Percentiles rank a stretch among this genome's conserved stretches.
Evolutionary conservation across 2,329 filamentous ascomycete species (phyloP).

Genomic region (Ophiostoma sp.): DNA sequence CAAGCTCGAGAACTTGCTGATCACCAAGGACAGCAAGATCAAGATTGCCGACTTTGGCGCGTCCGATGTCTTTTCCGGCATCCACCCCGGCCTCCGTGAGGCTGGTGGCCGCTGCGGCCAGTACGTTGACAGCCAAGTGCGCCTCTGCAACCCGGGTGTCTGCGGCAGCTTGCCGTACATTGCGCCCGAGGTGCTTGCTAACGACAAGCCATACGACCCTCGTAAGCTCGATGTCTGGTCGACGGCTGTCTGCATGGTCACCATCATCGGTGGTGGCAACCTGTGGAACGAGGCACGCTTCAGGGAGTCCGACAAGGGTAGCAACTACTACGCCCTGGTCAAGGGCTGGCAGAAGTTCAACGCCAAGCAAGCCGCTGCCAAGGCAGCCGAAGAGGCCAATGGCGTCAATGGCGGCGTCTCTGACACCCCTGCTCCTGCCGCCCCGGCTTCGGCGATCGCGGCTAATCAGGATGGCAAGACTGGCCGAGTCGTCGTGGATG

Average conservation of each 20-base stretch:
- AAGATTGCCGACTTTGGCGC: conserved; percentile 93
- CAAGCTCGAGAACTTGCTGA: conserved; percentile 80
- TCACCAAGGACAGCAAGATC: conserved; percentile 72
- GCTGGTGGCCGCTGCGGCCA: conserved; percentile 67
- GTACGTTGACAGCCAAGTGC: conserved; percentile 63
- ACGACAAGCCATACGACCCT: conserved; percentile 62
- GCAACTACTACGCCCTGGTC: conserved; percentile 13
- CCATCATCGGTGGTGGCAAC: conserved; percentile 64
- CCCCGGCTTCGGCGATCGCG: too few relatives aligned
- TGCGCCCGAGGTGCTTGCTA: conserved; percentile 73
- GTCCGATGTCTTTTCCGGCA: conserved; percentile 76
- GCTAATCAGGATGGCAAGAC: conserved; percentile 29
- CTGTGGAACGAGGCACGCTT: conserved; percentile 69
- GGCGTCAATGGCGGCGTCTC: conserved; percentile 44
- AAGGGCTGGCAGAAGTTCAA: conserved; percentile 62
- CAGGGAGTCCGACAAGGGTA: conserved; percentile 33
- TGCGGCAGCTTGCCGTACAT: conserved; percentile 84
- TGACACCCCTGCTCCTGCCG: conserved; percentile 30
- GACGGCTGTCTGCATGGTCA: conserved; percentile 75
- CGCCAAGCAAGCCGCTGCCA: conserved; percentile 39
- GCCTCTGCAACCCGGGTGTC: conserved; percentile 70
- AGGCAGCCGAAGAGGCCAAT: neutral
- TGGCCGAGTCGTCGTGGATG: conserved; percentile 14
- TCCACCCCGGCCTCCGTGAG: conserved; percentile 70
- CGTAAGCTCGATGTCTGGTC: conserved; percentile 82